A percentile compares a stretch with the other conserved stretches of the same genome.
These are phyloP conservation scores for Cyclocybe cylindracea DNA, from an alignment of 768 basidiomycete genomes.

Conservation along the genomic window DNA sequence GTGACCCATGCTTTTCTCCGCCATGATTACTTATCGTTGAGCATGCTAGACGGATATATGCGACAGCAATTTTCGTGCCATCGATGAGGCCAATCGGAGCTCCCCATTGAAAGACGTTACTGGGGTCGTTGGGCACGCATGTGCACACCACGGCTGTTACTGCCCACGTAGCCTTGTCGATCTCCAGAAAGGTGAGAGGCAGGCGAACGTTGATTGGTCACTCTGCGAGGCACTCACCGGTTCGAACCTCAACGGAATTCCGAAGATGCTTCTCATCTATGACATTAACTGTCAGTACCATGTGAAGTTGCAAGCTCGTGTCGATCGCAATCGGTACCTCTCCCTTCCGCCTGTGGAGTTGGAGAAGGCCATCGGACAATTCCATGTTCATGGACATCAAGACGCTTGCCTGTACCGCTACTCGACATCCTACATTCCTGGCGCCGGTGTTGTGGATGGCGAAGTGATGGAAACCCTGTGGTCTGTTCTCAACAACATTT, in stretches of 20 bases:
- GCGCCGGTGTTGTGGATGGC: conserved; percentile 27
- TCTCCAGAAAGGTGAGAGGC: conserved; percentile 24
- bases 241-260: conserved; percentile 3
- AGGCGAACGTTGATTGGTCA: conserved; percentile 26
- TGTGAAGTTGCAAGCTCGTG: conserved; percentile 1
- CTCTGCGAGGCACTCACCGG: conserved; percentile 12
- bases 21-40: no score
- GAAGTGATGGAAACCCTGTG: conserved; percentile 37
- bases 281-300: conserved; percentile 21
- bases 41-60: no score
- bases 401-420: conserved; percentile 22
- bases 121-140: conserved; percentile 15
- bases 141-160: conserved; percentile 22
- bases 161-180: conserved; percentile 18
- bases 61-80: no score
- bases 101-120: conserved; percentile 8
- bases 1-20: no score
- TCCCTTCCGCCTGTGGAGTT: conserved; percentile 1
- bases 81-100: no score
- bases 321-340: background rate
- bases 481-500: conserved; percentile 26
- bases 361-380: conserved; percentile 21
- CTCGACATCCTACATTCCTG: conserved; percentile 24
- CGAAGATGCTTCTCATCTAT: conserved; percentile 9
- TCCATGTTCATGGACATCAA: conserved; percentile 31